Conservation (phyloP, 2,329 filamentous ascomycete genomes). For the Penicillium sp. region DNA sequence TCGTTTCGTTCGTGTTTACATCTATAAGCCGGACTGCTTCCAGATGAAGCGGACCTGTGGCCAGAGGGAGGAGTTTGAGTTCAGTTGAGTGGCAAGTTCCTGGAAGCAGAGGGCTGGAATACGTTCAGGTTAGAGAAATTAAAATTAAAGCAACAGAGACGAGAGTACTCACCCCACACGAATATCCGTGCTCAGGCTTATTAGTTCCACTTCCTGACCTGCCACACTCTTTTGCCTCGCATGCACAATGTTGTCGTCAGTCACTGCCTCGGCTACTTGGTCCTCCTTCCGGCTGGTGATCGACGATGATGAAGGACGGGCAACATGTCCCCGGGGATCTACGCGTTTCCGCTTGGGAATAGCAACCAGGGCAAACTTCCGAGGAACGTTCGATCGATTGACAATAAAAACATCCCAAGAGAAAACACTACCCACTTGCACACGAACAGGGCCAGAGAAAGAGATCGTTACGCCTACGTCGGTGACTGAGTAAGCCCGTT, state of each 20-base stretch:
- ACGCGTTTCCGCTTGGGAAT: conserved; percentile 51
- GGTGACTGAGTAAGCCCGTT: conserved; percentile 40
- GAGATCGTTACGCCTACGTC: conserved; percentile 55
- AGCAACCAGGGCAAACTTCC: conserved; percentile 56
- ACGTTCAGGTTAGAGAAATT: conserved; percentile 1
- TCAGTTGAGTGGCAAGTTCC: conserved; percentile 58
- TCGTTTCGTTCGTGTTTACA: conserved; percentile 54
- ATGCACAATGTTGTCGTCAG: conserved; percentile 57
- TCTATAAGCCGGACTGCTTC: conserved; percentile 57
- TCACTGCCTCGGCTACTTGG: conserved; percentile 52
- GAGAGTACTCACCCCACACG: conserved; percentile 52
- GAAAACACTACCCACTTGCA: conserved; percentile 54
- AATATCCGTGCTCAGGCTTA: conserved; percentile 59
- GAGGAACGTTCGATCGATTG: conserved; percentile 55
- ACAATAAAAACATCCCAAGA: conserved; percentile 59
- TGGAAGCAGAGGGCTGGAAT: conserved; percentile 51
- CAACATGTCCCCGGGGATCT: conserved; percentile 42
- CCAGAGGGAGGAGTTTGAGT: conserved; percentile 55
- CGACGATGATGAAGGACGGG: conserved; percentile 49
- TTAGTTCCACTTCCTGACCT: conserved; percentile 52
- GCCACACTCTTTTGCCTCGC: conserved; percentile 53
- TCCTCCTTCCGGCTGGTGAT: conserved; percentile 34
- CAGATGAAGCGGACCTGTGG: conserved; percentile 51
- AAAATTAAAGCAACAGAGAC: background rate
- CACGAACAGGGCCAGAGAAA: conserved; percentile 52